Evolutionary conservation across 1,284 basidiomycete species (phyloP).

Genomic region (Melampsora americana): DNA sequence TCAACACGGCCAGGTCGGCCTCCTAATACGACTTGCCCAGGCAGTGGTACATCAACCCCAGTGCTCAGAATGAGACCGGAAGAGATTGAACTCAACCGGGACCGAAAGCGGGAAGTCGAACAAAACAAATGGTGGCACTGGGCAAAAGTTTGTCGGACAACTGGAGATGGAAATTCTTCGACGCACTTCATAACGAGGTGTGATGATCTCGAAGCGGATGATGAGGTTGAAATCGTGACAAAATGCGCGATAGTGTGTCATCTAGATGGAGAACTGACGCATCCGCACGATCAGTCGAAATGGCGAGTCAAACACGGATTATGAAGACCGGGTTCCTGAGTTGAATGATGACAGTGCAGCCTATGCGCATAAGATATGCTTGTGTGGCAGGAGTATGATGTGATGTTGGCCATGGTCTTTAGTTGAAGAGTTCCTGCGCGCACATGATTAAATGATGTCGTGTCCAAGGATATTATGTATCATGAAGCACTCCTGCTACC

Average conservation of each 20-base stretch:
- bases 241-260: neutral
- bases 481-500: too few relatives aligned
- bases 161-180: conserved; percentile 30
- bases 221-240: neutral
- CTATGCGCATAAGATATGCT: too few relatives aligned
- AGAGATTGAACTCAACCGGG: neutral
- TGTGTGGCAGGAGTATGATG: too few relatives aligned
- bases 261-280: neutral
- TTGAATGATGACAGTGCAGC: too few relatives aligned
- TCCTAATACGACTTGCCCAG: neutral
- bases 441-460: too few relatives aligned
- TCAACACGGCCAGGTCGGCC: neutral
- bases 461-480: too few relatives aligned
- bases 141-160: conserved; percentile 5
- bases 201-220: neutral
- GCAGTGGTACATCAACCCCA: neutral
- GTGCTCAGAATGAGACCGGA: neutral
- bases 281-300: neutral
- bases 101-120: neutral
- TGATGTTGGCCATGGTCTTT: too few relatives aligned
- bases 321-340: neutral
- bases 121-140: conserved; percentile 36
- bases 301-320: neutral
- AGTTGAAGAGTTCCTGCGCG: too few relatives aligned
- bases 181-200: conserved; percentile 9